Conservation (phyloP, 192 early-diverging fungal species). For the Helicostylum pulchrum region DNA sequence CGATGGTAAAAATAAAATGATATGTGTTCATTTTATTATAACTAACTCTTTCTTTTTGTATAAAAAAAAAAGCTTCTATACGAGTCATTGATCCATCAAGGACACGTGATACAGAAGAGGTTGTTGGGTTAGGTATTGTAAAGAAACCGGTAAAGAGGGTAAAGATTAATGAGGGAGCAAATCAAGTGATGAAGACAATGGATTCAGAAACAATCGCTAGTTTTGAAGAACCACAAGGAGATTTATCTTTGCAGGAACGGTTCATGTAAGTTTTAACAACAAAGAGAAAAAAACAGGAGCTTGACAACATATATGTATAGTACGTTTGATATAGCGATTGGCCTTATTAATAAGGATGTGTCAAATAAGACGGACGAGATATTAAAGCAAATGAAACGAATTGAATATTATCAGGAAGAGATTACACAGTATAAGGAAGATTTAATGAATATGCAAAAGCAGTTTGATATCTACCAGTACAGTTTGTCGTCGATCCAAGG, state of each 20-base stretch:
- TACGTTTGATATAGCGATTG: slow-evolving; percentile 4
- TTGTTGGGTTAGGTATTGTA: not conserved
- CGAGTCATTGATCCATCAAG: not conserved
- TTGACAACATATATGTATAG: not conserved
- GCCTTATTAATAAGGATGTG: not conserved
- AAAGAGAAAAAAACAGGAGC: no score
- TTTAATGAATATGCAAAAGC: not conserved
- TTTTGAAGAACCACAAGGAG: not conserved
- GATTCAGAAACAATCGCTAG: not conserved
- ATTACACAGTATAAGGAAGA: not conserved
- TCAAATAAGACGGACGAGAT: not conserved
- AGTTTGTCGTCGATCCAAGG: not conserved
- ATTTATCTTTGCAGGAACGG: not conserved
- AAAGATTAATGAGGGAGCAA: slow-evolving; percentile 6
- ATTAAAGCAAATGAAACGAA: not conserved
- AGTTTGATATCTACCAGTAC: not conserved
- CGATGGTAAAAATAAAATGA: not conserved
- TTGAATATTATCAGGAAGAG: not conserved
- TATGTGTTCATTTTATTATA: no score
- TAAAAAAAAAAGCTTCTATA: not conserved
- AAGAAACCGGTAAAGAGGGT: slow-evolving; percentile 3
- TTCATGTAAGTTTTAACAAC: slow-evolving; percentile 1
- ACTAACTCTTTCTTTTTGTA: no score
- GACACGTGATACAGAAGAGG: not conserved
- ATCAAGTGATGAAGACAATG: not conserved